Conservation (phyloP, 2,329 filamentous ascomycete genomes). For the Thelonectria olida region DNA sequence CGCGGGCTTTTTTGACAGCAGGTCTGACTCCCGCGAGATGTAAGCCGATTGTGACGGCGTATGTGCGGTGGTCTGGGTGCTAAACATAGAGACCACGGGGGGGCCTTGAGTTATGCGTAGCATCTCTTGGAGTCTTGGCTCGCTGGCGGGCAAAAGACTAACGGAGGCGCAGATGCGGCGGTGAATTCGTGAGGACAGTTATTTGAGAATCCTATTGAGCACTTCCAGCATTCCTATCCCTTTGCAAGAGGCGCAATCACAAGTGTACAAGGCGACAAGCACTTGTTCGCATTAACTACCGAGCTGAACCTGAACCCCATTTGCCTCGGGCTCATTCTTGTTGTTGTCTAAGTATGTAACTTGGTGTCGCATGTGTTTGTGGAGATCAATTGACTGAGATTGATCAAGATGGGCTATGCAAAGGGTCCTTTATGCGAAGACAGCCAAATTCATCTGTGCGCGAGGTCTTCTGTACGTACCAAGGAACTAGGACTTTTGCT, state of each 20-base stretch:
- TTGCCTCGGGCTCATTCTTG: neutral
- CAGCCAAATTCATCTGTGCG: no score
- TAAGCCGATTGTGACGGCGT: neutral
- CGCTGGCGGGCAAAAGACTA: no score
- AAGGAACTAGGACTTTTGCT: no score
- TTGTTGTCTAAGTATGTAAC: neutral
- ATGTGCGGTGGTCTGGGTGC: neutral
- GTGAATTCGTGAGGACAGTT: no score
- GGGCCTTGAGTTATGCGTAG: neutral
- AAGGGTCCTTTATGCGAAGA: neutral
- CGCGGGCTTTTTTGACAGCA: neutral
- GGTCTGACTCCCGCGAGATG: no score
- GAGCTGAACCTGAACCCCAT: no score
- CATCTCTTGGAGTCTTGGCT: no score
- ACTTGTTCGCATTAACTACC: neutral
- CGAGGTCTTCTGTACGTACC: no score
- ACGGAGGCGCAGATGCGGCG: no score
- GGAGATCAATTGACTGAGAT: neutral
- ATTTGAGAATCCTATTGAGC: no score
- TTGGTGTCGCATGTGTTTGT: neutral
- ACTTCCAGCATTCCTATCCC: no score
- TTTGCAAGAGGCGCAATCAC: neutral
- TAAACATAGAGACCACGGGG: no score
- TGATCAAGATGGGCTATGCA: neutral
- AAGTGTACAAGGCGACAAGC: neutral